A percentile compares a stretch with the other conserved stretches of the same genome.
These are phyloP conservation scores for Acanthamoeba castellanii DNA, from an alignment of 208 protist genomes.

Conservation along the genomic window DNA sequence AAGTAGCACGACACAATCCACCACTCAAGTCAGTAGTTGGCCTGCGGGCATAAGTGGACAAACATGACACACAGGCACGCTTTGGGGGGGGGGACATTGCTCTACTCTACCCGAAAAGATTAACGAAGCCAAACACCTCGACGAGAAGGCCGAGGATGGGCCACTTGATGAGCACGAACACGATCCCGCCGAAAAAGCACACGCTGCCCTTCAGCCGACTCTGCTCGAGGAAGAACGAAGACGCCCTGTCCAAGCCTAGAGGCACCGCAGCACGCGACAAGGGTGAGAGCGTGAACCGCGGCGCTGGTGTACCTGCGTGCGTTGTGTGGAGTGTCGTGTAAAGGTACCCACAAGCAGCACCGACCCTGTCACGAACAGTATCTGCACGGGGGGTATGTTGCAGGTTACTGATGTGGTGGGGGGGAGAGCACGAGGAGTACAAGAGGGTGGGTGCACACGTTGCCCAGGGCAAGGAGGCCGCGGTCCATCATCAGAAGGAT, in stretches of 20 bases:
- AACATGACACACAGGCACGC: too few relatives aligned
- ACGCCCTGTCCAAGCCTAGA: not conserved
- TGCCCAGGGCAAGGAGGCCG: slow-evolving; percentile 88
- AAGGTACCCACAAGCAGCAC: slow-evolving; percentile 83
- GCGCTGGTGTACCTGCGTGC: slow-evolving; percentile 44
- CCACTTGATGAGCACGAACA: slow-evolving; percentile 84
- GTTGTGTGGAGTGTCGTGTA: too few relatives aligned
- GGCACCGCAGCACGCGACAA: not conserved
- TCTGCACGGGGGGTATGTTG: slow-evolving; percentile 53
- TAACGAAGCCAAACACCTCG: slow-evolving; percentile 89
- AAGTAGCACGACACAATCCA: not conserved
- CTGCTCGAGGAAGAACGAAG: slow-evolving; percentile 86
- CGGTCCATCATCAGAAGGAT: slow-evolving; percentile 88
- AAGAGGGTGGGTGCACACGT: slow-evolving; percentile 73
- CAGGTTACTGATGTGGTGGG: not conserved
- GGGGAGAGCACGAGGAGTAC: not conserved
- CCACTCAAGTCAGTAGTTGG: not conserved
- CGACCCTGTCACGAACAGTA: slow-evolving; percentile 87
- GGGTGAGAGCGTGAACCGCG: not conserved
- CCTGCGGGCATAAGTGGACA: not conserved
- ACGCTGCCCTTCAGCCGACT: slow-evolving; percentile 83
- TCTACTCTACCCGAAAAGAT: slow-evolving; percentile 87
- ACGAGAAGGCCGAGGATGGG: slow-evolving; percentile 87
- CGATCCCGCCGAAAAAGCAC: slow-evolving; percentile 86
- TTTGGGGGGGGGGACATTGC: too few relatives aligned